Base-by-base conservation (phyloP, 306 rosid genomes). In the Prunus kanzakura region DNA sequence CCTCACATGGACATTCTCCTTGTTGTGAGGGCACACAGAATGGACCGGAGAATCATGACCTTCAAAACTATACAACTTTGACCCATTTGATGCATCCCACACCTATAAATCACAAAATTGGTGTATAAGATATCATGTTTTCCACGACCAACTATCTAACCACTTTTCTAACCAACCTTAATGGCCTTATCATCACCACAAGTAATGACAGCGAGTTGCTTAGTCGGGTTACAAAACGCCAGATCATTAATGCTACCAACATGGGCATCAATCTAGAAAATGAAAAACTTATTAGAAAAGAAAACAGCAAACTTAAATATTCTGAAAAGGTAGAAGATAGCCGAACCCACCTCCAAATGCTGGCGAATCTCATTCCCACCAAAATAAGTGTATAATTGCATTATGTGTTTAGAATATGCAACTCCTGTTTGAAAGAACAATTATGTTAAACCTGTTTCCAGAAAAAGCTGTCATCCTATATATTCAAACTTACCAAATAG, bases 11-110 rank as follows among this genome's bases (percentile, higher is more conserved):
- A 93, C 84, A 80, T 84, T 85, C 54, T 88, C 97, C 87, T 88
- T 91, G 76, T 82, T 82, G 75, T 93, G 98, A 27, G 98, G 98
- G 73, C 93, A 91, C 51, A 91, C 87, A 12, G 98, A 93, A 84
- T 85, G 87, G 67, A 91, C 98, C 2, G 98, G 91, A 88, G 93
- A 95, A 60, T 87, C 91, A n/a, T 93, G 98, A 67, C 98, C 96
- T 82, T 86, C 93, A 82, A 91, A 90, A 20, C 86, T 85, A 76
- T 85, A 87, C 80, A 88, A 89, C 61, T 69, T 86, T 76, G 85
- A 27, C 67, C 98, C 98, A n/a, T 86, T 81, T 70, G 83, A 87
- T 61, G 87, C 97, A 81, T 93, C 93, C 98, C 98, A 93, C 76
- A 93, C 98, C 98, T 90, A 51, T 58, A 73, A 79, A 78, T 71